Evolutionary conservation across 371 early-diverging fungal genomes (phyloP).

Genomic region (Syncephalastrum contaminatum): DNA sequence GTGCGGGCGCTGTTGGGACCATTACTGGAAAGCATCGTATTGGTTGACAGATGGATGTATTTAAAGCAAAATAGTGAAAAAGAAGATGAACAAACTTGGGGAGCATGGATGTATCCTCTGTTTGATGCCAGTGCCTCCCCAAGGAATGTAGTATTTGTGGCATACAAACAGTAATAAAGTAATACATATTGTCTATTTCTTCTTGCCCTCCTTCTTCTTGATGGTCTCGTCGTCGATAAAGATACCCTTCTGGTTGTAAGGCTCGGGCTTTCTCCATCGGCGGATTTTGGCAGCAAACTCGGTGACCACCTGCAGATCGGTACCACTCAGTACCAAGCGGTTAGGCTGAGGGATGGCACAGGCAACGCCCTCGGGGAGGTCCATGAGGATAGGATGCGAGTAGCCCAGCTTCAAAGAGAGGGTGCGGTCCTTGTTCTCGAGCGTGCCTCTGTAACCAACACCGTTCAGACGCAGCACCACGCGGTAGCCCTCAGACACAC

Average conservation of each 20-base stretch:
- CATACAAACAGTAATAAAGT: conserved; percentile 27
- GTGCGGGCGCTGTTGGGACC: conserved; percentile 71
- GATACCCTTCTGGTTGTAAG: conserved; percentile 98
- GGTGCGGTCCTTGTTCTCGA: conserved; percentile 64
- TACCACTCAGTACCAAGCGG: conserved; percentile 79
- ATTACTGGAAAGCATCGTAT: conserved; percentile 74
- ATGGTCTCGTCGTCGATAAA: conserved; percentile 97
- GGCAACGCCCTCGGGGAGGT: conserved; percentile 79
- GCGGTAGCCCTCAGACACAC: conserved; percentile 90
- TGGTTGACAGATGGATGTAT: conserved; percentile 74
- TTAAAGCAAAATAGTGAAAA: conserved; percentile 42
- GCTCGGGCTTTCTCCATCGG: conserved; percentile 92
- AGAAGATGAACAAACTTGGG: conserved; percentile 10
- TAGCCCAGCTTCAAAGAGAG: conserved; percentile 87
- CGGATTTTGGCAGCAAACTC: conserved; percentile 93
- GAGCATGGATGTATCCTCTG: conserved; percentile 45
- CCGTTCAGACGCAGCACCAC: conserved; percentile 87
- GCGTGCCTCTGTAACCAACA: conserved; percentile 90
- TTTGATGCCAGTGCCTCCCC: conserved; percentile 41
- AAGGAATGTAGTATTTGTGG: conserved; percentile 42
- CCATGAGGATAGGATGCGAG: conserved; percentile 80
- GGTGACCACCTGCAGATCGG: conserved; percentile 75
- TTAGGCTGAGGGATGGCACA: conserved; percentile 85
- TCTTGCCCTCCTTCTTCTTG: conserved; percentile 94
- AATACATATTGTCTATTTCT: conserved; percentile 64